Evolutionary conservation across 176 grass and related monocot genomes (phyloP).

Genomic region (Alloteropsis semialata): DNA sequence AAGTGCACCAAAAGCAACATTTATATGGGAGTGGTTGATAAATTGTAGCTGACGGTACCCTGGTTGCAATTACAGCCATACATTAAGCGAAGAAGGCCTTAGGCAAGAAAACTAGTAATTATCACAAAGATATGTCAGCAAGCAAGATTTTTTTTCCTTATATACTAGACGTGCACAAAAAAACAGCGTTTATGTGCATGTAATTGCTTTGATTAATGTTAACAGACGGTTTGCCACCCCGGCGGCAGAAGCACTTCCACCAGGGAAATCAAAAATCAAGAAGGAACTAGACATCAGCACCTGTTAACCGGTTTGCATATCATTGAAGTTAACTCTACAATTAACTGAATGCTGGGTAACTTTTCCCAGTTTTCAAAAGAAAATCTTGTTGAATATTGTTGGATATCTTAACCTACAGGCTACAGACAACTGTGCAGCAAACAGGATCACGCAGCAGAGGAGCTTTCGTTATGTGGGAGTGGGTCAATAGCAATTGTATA

Average conservation of each 20-base stretch:
- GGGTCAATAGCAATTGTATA: background rate
- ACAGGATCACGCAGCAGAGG: conserved; percentile 7
- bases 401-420: background rate
- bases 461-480: conserved; percentile 8
- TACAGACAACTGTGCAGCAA: background rate
- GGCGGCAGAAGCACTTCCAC: too few species aligned
- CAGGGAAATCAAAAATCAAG: background rate
- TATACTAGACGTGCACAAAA: background rate
- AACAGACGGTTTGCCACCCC: background rate
- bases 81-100: background rate
- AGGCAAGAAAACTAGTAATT: background rate
- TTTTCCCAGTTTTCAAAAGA: background rate
- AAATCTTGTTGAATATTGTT: background rate
- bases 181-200: background rate
- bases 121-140: background rate
- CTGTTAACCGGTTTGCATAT: too few species aligned
- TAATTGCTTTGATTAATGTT: background rate
- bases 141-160: background rate
- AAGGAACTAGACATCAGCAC: background rate
- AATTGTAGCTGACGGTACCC: background rate
- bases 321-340: background rate
- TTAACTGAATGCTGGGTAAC: background rate
- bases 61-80: background rate
- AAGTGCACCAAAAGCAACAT: conserved; percentile 16
- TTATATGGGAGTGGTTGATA: conserved; percentile 10